Base-by-base conservation (phyloP, 164 flowering plant genomes). In the Cinnamomum micranthum region DNA sequence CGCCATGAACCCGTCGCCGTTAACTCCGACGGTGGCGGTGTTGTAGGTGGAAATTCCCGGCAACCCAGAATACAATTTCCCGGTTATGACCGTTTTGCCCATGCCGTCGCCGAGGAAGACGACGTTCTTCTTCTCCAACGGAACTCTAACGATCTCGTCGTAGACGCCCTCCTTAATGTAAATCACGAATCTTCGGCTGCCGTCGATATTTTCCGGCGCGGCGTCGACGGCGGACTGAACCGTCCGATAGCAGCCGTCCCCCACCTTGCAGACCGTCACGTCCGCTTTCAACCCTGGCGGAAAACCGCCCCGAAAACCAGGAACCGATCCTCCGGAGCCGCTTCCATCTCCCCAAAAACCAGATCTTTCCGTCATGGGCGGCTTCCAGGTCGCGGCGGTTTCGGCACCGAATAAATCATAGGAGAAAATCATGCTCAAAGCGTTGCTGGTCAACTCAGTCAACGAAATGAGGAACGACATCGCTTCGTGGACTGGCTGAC, bases 61-160 rank as follows among this genome's bases (percentile, higher is more conserved):
- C 67, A 69, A 79, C 14, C 85, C 91, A 14, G 79, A 89, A 63
- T 81, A 86, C 75, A 76, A 41, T 0, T 88, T 82, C 2, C 98
- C 98, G 0, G 98, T 89, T 80, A 95, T 95, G 65, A 95, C 90
- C 4, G 95, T 92, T 85, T 91, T 92, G 15, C 95, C 97, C 81
- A 88, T 89, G 9, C 98, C 99, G 73, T 93, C 98, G 0, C 99
- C 98, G 75, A 91, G 65, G 71, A 95, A 91, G 28, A 93, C 92
- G 64, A 95, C 80, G 75, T 92, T 88, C 77, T n/a, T 85, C 87
- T 92, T 93, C 83, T 85, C 85, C 1, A 88, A 75, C 20, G 90
- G 86, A 12, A 93, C 86, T 74, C 93, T 77, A 15, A 95, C 93
- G 15, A 47, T 87, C 81, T 95, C 99, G 69, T 90, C 81, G 63